Conservation (phyloP, 2,329 filamentous ascomycete species). For the Aspergillus viridinutans region DNA sequence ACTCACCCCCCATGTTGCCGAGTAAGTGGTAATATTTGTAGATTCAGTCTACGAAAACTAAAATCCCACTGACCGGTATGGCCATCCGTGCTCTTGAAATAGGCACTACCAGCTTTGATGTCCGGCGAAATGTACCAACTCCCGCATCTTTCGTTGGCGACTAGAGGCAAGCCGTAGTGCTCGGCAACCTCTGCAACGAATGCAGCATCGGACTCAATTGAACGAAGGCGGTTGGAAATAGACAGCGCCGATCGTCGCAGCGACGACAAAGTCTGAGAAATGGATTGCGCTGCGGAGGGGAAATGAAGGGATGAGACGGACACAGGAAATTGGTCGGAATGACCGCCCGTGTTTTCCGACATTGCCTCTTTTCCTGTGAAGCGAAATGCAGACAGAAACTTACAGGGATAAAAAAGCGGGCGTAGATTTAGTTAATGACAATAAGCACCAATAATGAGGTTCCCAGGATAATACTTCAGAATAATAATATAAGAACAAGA, state of each 20-base stretch:
- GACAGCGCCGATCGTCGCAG: slow-evolving; percentile 74
- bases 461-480: neutral
- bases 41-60: slow-evolving; percentile 75
- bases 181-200: slow-evolving; percentile 63
- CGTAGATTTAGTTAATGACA: neutral
- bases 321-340: slow-evolving; percentile 27
- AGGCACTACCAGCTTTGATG: slow-evolving; percentile 68
- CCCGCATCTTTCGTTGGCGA: slow-evolving; percentile 93
- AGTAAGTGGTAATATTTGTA: slow-evolving; percentile 71
- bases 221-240: slow-evolving; percentile 74
- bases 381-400: neutral
- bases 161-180: slow-evolving; percentile 58
- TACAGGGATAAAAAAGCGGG: neutral
- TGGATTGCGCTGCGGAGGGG: slow-evolving; percentile 53
- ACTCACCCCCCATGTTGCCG: slow-evolving; percentile 61
- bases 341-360: slow-evolving; percentile 21
- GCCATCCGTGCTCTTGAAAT: slow-evolving; percentile 98
- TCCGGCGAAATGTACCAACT: slow-evolving; percentile 81
- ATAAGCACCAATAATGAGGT: neutral
- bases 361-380: neutral
- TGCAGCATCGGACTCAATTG: slow-evolving; percentile 68
- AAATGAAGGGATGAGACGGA: slow-evolving; percentile 49
- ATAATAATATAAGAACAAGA: neutral
- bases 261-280: slow-evolving; percentile 65
- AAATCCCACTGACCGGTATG: slow-evolving; percentile 90